Percentiles rank a stretch among this genome's conserved stretches.
These are phyloP conservation scores for Chlamydomonas incerta DNA, from an alignment of 139 green algal genomes.

Conservation along the genomic window DNA sequence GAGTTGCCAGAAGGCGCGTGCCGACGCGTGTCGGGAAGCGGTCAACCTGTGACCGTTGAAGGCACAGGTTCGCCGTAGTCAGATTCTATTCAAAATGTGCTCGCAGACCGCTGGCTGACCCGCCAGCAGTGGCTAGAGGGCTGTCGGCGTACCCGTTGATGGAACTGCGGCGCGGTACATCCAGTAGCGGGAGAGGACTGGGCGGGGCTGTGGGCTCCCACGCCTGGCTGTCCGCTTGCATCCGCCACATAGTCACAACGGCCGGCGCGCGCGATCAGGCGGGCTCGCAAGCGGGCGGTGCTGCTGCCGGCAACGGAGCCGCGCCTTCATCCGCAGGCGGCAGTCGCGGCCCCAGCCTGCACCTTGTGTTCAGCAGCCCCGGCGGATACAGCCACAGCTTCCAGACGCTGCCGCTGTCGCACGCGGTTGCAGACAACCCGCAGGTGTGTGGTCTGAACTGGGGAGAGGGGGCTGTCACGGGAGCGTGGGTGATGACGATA, in stretches of 20 bases:
- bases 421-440: slow-evolving; percentile 21
- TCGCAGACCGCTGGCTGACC: too few species aligned
- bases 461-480: too few species aligned
- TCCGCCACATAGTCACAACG: slow-evolving; percentile 4
- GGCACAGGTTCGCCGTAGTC: too few species aligned
- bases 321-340: not conserved
- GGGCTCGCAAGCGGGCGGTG: too few species aligned
- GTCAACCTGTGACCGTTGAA: too few species aligned
- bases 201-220: not conserved
- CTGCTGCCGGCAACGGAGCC: too few species aligned
- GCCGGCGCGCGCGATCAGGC: not conserved
- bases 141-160: not conserved
- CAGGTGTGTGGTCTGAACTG: too few species aligned
- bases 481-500: too few species aligned
- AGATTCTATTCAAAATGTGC: too few species aligned
- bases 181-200: not conserved
- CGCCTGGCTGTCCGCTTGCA: not conserved
- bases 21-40: too few species aligned
- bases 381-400: not conserved
- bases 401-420: not conserved
- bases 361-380: slow-evolving; percentile 10
- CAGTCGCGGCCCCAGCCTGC: not conserved
- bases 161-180: not conserved
- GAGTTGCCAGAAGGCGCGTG: too few species aligned
- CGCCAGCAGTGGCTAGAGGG: not conserved